Evolutionary conservation across 2,329 filamentous ascomycete species (phyloP), one percentile per base, ranked within the genome.

Genomic region (Fusarium illudens): DNA sequence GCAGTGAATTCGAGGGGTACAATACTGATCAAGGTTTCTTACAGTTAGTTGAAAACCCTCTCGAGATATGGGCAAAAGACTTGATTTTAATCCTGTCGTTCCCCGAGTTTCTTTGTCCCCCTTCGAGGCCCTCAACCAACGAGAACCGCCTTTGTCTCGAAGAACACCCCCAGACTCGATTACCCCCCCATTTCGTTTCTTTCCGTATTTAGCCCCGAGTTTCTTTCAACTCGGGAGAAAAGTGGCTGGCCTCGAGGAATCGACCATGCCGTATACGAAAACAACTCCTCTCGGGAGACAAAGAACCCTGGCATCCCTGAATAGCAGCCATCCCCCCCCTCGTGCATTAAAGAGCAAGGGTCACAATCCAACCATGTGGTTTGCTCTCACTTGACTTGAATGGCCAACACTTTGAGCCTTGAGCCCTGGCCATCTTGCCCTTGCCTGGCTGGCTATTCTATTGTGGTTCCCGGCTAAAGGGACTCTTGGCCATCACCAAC

Each of bases 121-220:
- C 13, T 30, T 3, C 15, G 6, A 39, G 15, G 37, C 11, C 30
- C 17, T 25, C 17, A 33, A 62, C 55, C 49, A 56, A 65, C 54
- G 4, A 22, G 22, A 27, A 29, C 27, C n/a, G 20, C 11, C 65
- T 68, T 68, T 68, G 65, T 50, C 46, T 34, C 48, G 29, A 50
- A 50, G 19, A 11, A 19, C 8, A 15, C 33, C 17, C 15, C 27
- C 27, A 32, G 17, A 27, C 15, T 22, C 17, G 29, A 7, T 17
- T 6, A 3, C 48, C 27, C 44, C 6, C 8, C 15, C 25, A 53
- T 15, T 2, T 19, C 44, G 8, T 15, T 7, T 17, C 34, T 49
- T 48, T 50, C 65, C 49, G n/a, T 6, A 55, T 62, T 68, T 68
- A 65, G 61, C 22, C 20, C 3, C 12, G 3, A 4, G 3, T 25